Evolutionary conservation across 257 asterid species (phyloP).

Genomic region (Parsonsia alboflavescens): DNA sequence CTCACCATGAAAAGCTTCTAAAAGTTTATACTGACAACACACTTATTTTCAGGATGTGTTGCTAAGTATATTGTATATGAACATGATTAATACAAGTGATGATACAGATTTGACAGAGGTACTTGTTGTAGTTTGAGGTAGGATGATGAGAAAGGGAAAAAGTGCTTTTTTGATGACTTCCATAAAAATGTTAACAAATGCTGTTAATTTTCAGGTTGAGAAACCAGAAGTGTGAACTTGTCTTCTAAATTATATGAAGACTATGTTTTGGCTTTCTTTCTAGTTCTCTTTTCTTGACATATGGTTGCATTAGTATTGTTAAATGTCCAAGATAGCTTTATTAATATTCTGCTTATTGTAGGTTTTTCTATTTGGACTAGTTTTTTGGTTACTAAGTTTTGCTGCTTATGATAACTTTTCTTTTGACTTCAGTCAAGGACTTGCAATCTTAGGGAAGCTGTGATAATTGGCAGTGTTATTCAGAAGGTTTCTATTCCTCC

Average conservation of each 20-base stretch:
- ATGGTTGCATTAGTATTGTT: no score
- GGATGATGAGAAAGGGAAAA: background rate
- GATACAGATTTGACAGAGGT: background rate
- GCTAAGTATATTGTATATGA: no score
- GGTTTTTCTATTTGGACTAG: background rate
- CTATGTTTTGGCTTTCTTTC: no score
- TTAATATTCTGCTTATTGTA: background rate
- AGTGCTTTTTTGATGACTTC: background rate
- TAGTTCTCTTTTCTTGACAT: no score
- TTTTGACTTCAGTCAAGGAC: slow-evolving; percentile 60
- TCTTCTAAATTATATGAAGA: background rate
- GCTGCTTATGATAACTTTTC: slow-evolving; percentile 1
- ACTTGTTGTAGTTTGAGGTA: background rate
- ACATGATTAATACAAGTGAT: background rate
- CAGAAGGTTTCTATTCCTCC: slow-evolving; percentile 85
- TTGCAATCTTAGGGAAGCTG: slow-evolving; percentile 84
- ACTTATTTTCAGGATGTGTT: no score
- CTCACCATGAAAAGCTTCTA: background rate
- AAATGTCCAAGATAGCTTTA: background rate
- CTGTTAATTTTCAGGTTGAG: no score
- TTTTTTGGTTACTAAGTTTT: background rate
- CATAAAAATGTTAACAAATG: background rate
- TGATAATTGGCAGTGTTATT: slow-evolving; percentile 75
- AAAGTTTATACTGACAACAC: no score
- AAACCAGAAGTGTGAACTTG: background rate